Percentiles rank a stretch among this genome's conserved stretches.
Conservation (phyloP, 1,284 basidiomycete species). For the Marasmius oreades region DNA sequence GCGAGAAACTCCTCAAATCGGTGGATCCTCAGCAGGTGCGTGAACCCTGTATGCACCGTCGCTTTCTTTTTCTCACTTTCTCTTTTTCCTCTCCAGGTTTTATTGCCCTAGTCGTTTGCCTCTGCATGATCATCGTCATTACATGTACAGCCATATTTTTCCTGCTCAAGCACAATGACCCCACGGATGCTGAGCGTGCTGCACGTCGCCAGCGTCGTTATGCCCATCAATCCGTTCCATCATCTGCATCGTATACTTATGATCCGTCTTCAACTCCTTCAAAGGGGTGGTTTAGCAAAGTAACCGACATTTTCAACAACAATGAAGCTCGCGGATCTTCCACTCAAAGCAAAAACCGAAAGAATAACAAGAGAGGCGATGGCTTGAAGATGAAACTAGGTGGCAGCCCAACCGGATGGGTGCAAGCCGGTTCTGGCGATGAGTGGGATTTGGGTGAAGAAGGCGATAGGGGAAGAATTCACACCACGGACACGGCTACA, state of each 20-base stretch:
- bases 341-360: slow-evolving; percentile 1
- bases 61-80: neutral
- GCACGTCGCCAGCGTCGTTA: slow-evolving; percentile 22
- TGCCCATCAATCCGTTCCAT: slow-evolving; percentile 3
- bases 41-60: neutral
- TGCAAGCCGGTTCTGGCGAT: slow-evolving; percentile 31
- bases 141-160: slow-evolving; percentile 40
- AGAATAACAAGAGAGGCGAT: slow-evolving; percentile 20
- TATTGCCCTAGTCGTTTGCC: slow-evolving; percentile 41
- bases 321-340: slow-evolving; percentile 10
- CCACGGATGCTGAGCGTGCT: slow-evolving; percentile 25
- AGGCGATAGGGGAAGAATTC: neutral
- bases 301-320: slow-evolving; percentile 3
- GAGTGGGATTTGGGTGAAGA: slow-evolving; percentile 56
- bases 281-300: neutral
- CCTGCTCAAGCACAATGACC: slow-evolving; percentile 38
- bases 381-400: slow-evolving; percentile 18
- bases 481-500: neutral
- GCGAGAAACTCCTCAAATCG: slow-evolving; percentile 39
- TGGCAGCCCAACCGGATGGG: slow-evolving; percentile 35
- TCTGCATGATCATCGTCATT: slow-evolving; percentile 40
- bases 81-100: slow-evolving; percentile 32
- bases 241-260: slow-evolving; percentile 6
- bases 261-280: slow-evolving; percentile 5
- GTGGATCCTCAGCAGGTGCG: slow-evolving; percentile 43